Evolutionary conservation across 768 basidiomycete species (phyloP).

Genomic region (Dioszegia aurantiaca): DNA sequence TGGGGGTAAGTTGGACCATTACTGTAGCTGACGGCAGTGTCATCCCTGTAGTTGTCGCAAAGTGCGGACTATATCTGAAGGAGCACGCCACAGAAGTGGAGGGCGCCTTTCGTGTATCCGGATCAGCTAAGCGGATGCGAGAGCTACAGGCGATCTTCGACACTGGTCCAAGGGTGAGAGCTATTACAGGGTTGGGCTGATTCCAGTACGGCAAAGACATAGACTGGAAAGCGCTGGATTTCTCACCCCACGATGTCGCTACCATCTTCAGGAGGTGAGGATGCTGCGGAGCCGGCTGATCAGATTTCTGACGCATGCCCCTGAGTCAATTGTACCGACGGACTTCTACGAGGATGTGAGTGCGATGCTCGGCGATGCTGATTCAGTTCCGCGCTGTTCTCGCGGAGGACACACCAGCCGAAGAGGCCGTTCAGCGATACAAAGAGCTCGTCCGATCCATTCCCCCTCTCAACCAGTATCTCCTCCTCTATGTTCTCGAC

Average conservation of each 20-base stretch:
- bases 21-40: slow-evolving; percentile 55
- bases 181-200: slow-evolving; percentile 1
- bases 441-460: slow-evolving; percentile 77
- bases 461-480: slow-evolving; percentile 86
- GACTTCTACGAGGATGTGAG: slow-evolving; percentile 82
- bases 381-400: slow-evolving; percentile 39
- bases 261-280: slow-evolving; percentile 77
- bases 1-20: slow-evolving; percentile 46
- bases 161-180: slow-evolving; percentile 70
- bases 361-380: slow-evolving; percentile 21
- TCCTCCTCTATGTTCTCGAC: slow-evolving; percentile 95
- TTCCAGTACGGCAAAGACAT: slow-evolving; percentile 85
- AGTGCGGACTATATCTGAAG: slow-evolving; percentile 92
- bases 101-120: slow-evolving; percentile 92
- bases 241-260: slow-evolving; percentile 94
- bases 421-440: slow-evolving; percentile 63
- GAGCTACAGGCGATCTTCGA: slow-evolving; percentile 91
- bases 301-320: slow-evolving; percentile 87
- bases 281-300: slow-evolving; percentile 6
- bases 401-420: slow-evolving; percentile 10
- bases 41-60: slow-evolving; percentile 95
- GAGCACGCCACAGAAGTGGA: slow-evolving; percentile 91
- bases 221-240: slow-evolving; percentile 81
- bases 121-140: slow-evolving; percentile 92
- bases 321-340: slow-evolving; percentile 91